Percentiles rank a stretch among this genome's conserved stretches.
These are phyloP conservation scores for Rhipidocladum racemiflorum DNA, from an alignment of 176 grass and related monocot genomes.

Conservation along the genomic window DNA sequence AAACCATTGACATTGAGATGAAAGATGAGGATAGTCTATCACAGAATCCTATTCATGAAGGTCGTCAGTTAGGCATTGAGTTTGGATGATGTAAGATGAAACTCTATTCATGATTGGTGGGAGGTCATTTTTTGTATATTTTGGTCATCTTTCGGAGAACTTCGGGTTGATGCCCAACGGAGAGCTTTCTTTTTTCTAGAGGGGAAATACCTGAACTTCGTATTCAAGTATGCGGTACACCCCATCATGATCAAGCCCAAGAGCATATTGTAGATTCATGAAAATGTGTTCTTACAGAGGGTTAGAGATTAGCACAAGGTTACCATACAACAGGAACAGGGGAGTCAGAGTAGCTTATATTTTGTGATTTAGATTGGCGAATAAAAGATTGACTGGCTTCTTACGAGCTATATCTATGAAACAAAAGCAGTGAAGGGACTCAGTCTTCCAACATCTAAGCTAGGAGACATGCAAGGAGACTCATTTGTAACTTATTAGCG, in stretches of 20 bases:
- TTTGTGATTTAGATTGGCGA: background rate
- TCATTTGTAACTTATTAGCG: background rate
- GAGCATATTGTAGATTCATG: background rate
- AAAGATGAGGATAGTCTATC: constrained; percentile 24
- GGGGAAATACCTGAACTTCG: background rate
- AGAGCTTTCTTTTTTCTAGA: background rate
- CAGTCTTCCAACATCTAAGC: background rate
- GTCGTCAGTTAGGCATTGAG: constrained; percentile 40
- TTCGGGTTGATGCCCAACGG: background rate
- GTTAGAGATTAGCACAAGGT: background rate
- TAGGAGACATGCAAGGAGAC: background rate
- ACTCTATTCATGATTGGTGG: background rate
- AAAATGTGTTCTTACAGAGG: background rate
- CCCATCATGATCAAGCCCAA: constrained; percentile 6
- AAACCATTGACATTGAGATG: constrained; percentile 45
- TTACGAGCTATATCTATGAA: background rate
- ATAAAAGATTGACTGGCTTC: background rate
- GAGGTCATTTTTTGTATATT: background rate
- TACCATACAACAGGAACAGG: background rate
- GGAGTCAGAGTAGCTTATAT: background rate
- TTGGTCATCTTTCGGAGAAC: background rate
- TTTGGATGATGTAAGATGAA: constrained; percentile 43
- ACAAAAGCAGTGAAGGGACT: background rate
- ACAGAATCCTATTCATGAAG: constrained; percentile 25
- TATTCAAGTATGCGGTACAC: background rate